Base-by-base conservation (phyloP, 257 asterid species). In the Nicotiana noctiflora region DNA sequence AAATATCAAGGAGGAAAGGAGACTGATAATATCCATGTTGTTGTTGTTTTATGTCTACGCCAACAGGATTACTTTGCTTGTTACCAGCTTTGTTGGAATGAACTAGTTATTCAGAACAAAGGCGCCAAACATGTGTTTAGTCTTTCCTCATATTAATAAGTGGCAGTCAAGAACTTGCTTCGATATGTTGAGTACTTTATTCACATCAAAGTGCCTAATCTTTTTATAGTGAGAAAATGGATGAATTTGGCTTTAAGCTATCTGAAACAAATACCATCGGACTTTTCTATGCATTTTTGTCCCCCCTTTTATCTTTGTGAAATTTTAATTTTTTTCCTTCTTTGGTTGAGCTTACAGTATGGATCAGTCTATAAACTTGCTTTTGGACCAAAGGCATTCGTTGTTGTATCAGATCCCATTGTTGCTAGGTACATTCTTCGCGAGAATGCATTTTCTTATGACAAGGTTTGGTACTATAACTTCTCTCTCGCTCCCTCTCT, bases 351-450 rank as follows among this genome's bases (percentile, higher is more conserved):
- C 86, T 60, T 77, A 84, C 97, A 95, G 98, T 93, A 95, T 87
- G 99, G 99, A 63, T 84, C 97, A 3, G 96, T 95, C 25, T 95
- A 93, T 83, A 92, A 90, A 87, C 98, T 95, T 88, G 99, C 99
- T 85, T 95, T 93, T 83, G 99, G 98, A 84, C 99, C 99, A 59
- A 95, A 95, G 83, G 97, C 97, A 77, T 95, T 95, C 83, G 87
- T 95, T 78, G 98, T 95, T 66, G 96, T 95, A 80, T 95, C 99
- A 12, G 99, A 95, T 87, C 99, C 98, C 82, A 89, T 92, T 65
- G 95, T 95, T 4, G 96, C 99, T 19, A 89, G 97, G 77, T 88
- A 95, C 83, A 90, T 95, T 82, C 99, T 95, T 79, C 97, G 99
- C 23, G 99, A 95, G 88, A 95, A 95, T 83, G 94, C 97, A 76